phyloP scores from a whole-genome alignment of 2,329 filamentous ascomycete genomes.

The Pestalotiopsis sp. region DNA sequence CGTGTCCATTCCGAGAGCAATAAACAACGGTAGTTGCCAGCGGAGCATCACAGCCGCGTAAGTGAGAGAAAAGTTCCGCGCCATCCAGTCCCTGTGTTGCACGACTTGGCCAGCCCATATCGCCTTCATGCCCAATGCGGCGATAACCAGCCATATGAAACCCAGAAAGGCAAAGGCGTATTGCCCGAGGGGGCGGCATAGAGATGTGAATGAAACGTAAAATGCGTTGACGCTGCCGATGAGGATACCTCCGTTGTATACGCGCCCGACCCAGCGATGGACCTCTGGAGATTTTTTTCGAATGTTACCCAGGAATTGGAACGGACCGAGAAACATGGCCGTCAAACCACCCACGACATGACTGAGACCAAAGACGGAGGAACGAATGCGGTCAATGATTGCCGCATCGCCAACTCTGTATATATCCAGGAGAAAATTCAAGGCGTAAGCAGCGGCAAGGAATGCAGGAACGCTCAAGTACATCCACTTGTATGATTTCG shows the following conservation, averaged over 20 bases:
- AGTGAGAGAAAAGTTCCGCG: not conserved
- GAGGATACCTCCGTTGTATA: not conserved
- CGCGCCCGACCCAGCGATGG: not conserved
- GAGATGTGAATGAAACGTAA: not conserved
- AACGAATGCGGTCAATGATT: not conserved
- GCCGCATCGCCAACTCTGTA: not conserved
- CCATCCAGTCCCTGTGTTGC: not conserved
- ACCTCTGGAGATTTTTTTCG: not conserved
- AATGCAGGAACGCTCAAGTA: not conserved
- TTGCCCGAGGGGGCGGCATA: not conserved
- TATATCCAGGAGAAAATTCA: not conserved
- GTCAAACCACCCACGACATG: not conserved
- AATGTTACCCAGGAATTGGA: not conserved
- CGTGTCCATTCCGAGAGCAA: not conserved
- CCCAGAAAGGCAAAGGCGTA: not conserved
- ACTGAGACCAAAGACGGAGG: not conserved
- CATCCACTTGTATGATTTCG: not conserved
- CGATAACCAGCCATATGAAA: not conserved
- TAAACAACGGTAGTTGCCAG: not conserved
- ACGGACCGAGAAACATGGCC: not conserved
- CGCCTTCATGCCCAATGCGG: not conserved
- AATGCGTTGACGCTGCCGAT: not conserved
- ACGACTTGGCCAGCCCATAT: not conserved
- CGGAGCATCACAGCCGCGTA: not conserved
- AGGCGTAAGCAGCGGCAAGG: not conserved